Evolutionary conservation across 2,329 filamentous ascomycete genomes (phyloP).

Genomic region (Alternaria infectoria): DNA sequence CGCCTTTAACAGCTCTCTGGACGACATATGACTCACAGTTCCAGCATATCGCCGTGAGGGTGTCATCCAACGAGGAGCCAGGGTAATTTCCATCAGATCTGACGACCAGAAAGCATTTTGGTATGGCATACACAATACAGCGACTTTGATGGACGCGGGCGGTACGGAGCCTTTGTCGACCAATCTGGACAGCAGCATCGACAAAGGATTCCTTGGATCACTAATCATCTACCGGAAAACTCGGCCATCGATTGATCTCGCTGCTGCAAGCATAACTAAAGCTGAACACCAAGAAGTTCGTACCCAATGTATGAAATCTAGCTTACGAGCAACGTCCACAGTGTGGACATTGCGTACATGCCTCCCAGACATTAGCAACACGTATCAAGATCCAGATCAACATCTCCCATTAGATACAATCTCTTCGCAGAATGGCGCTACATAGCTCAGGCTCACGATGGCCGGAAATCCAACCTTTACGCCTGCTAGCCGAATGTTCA

Average conservation of each 20-base stretch:
- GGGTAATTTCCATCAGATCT: not conserved
- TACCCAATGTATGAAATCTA: too few relatives aligned
- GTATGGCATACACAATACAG: not conserved
- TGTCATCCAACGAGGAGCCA: not conserved
- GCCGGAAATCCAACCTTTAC: too few relatives aligned
- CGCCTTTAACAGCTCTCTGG: not conserved
- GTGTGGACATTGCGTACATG: too few relatives aligned
- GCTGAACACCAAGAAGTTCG: not conserved
- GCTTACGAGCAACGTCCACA: too few relatives aligned
- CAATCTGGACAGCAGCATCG: not conserved
- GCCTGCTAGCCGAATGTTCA: too few relatives aligned
- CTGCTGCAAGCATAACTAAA: not conserved
- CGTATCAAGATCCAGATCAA: too few relatives aligned
- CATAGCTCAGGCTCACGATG: too few relatives aligned
- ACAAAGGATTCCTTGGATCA: not conserved
- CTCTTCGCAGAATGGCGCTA: too few relatives aligned
- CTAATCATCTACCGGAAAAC: not conserved
- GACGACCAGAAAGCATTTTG: not conserved
- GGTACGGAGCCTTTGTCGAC: not conserved
- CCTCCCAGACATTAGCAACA: too few relatives aligned
- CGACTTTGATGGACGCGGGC: not conserved
- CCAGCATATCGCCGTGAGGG: not conserved
- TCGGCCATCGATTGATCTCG: not conserved
- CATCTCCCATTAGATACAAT: too few relatives aligned
- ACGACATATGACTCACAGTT: fast-evolving